Evolutionary conservation across 164 flowering plant species (phyloP), one percentile per base, ranked within the genome.

Genomic region (Euptelea pleiosperma): DNA sequence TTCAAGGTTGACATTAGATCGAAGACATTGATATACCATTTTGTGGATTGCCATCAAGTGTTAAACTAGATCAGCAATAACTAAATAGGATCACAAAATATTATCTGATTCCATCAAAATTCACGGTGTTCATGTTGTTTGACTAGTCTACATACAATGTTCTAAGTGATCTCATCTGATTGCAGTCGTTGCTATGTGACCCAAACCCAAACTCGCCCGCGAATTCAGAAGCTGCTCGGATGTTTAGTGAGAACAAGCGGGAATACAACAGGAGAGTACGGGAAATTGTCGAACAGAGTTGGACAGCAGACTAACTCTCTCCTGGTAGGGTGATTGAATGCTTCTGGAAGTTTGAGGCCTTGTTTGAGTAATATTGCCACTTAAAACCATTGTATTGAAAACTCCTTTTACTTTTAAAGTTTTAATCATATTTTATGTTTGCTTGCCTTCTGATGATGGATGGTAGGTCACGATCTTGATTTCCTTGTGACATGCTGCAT

Each of bases 131-230:
- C 18, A 29, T 25, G 14, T 41, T 3, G 6, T 22, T 12, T 8
- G 11, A 35, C 19, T n/a, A 18, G 10, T 12, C 7, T 3, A 22
- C 4, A 6, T 31, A 9, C 31, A 7, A 12, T 24, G n/a, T 19
- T 44, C 4, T 29, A 57, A 14, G 9, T 47, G 24, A 0, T 34
- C 31, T 29, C 29, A 24, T 49, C 8, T 63, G 5, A 44, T 35
- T 71, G 70, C 84, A 88, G 96, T 88, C 96, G 8, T 70, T 89
- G 68, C 86, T 89, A 7, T 89, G 89, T 53, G 96, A 89, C 28
- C 96, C 96, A 28, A 89, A 89, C 64, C 96, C 96, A 15, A 84
- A 89, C 57, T 89, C 96, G 8, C 96, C 96, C 49, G 96, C 96
- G 33, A 89, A 86, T 70, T 86, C 96, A 5, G 96, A 89, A 68